Evolutionary conservation across 2,329 filamentous ascomycete genomes (phyloP), one percentile per base, ranked within the genome.

Genomic region (Ceratocystiopsis sp.): DNA sequence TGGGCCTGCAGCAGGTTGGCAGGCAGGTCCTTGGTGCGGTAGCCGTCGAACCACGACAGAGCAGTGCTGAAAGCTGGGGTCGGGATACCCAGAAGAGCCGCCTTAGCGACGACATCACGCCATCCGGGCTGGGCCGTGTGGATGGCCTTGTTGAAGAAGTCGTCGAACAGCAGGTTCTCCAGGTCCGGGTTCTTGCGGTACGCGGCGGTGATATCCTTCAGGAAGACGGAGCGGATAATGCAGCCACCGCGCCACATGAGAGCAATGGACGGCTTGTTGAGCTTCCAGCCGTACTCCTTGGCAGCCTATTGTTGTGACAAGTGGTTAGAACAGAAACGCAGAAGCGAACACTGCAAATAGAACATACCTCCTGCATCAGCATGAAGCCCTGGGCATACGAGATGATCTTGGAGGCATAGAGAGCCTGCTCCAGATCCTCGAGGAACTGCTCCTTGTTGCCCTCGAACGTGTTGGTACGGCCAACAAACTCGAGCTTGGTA

Each of bases 201-300:
- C 43, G 91, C 91, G 53, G 80, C 80, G 56, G 91, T 98, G 69
- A 98, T 98, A 65, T 98, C 89, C 80, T 96, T 96, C 53, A 98
- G 72, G 85, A 98, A 98, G 61, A 98, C 91, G 53, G 91, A 96
- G 65, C 91, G 89, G 70, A 98, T 98, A 58, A 98, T 98, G 77
- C 91, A 98, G 56, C 91, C 91, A 70, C 91, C 91, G 64, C 91
- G 85, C 91, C 91, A 98, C 91, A 98, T 98, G 61, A 98, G 82
- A 56, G 91, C 91, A 59, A 98, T 98, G 57, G 93, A 94, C 52
- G 91, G 91, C 82, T 96, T 96, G 82, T 98, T 95, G 55, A 98
- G 81, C 77, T 95, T 95, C 91, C 91, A 98, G 55, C 68, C 66
- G 71, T 93, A 98, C 65, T 96, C 84, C 67, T 81, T 86, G 65